Percentiles rank a stretch among this genome's conserved stretches.
Evolutionary conservation across 371 early-diverging fungal genomes (phyloP).

Genomic region (Batkoa obscura): DNA sequence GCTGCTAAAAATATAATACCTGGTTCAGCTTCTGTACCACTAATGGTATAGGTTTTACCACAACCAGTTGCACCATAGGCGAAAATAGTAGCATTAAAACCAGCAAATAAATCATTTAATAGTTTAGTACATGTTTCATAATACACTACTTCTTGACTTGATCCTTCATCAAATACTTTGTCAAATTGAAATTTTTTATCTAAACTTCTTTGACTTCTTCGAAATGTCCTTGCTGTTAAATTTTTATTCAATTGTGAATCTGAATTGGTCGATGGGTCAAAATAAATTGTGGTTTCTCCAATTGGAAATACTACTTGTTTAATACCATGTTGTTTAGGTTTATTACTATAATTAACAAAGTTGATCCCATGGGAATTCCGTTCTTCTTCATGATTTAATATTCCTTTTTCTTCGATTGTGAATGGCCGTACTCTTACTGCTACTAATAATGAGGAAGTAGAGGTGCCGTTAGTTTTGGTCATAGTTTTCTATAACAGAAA

Average conservation of each 20-base stretch:
- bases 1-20: conserved; percentile 56
- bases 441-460: conserved; percentile 18
- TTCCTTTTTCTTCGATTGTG: conserved; percentile 20
- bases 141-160: conserved; percentile 31
- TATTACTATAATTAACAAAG: conserved; percentile 12
- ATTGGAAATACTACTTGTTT: conserved; percentile 20
- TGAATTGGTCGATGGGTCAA: conserved; percentile 35
- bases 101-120: conserved; percentile 27
- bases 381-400: conserved; percentile 11
- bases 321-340: background rate
- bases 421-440: conserved; percentile 42
- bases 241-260: conserved; percentile 14
- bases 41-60: conserved; percentile 57
- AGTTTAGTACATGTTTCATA: conserved; percentile 24
- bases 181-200: conserved; percentile 35
- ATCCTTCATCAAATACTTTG: conserved; percentile 28
- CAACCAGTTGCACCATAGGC: conserved; percentile 72
- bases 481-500: too few species aligned
- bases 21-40: conserved; percentile 35
- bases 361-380: conserved; percentile 14
- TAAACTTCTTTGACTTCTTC: conserved; percentile 10
- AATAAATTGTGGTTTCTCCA: conserved; percentile 35
- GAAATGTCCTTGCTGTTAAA: conserved; percentile 10
- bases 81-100: conserved; percentile 51
- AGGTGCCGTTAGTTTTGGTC: too few species aligned